Evolutionary conservation across 352 stramenopile species (phyloP).

Genomic region (Globisporangium okanoganense): DNA sequence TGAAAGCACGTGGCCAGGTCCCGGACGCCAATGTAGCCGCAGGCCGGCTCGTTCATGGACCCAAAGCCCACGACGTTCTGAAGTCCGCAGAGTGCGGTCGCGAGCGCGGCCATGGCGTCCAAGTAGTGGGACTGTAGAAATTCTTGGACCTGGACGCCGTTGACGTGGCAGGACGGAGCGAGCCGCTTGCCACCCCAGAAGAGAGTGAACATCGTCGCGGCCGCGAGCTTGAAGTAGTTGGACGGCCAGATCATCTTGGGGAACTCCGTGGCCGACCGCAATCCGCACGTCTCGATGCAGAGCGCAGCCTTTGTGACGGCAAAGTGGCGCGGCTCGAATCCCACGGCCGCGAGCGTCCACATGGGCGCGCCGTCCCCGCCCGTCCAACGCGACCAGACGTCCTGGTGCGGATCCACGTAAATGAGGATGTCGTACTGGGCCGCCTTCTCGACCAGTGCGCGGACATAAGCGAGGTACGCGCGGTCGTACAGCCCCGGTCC

Average conservation of each 20-base stretch:
- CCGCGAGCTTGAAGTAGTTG: constrained; percentile 90
- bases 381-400: constrained; percentile 90
- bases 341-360: constrained; percentile 84
- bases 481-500: constrained; percentile 80
- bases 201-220: constrained; percentile 90
- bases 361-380: constrained; percentile 86
- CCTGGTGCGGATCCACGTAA: constrained; percentile 91
- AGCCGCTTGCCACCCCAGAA: constrained; percentile 82
- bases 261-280: constrained; percentile 29
- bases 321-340: constrained; percentile 76
- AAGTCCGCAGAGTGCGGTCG: constrained; percentile 53
- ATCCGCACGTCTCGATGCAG: constrained; percentile 59
- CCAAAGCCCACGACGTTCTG: constrained; percentile 89
- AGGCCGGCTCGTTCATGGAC: constrained; percentile 90
- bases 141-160: constrained; percentile 76
- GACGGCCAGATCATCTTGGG: constrained; percentile 92
- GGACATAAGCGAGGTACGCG: constrained; percentile 83
- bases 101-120: constrained; percentile 65
- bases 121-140: constrained; percentile 88
- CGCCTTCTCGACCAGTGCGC: constrained; percentile 52
- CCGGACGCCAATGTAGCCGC: constrained; percentile 65
- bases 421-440: constrained; percentile 67
- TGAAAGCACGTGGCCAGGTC: constrained; percentile 59
- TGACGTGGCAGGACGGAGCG: constrained; percentile 65
- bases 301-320: constrained; percentile 68